Evolutionary conservation across 108 stramenopile genomes (phyloP).

Genomic region (Chaetoceros tenuissimus): DNA sequence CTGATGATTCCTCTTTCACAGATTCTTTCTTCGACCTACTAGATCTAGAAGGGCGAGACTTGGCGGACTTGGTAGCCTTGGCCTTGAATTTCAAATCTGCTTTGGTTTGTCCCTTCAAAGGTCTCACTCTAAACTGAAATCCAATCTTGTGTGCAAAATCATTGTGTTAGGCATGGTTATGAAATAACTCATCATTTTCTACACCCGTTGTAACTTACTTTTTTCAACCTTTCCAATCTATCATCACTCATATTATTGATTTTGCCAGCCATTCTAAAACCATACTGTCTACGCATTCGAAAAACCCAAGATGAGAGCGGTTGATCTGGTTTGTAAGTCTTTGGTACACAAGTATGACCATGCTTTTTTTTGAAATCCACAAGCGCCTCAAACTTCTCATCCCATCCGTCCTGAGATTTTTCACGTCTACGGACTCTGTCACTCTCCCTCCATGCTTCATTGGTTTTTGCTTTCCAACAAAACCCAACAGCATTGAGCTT

Average conservation of each 20-base stretch:
- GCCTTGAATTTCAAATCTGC: no score
- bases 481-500: not conserved
- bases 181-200: no score
- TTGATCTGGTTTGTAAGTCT: not conserved
- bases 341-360: conserved; percentile 11
- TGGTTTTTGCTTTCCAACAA: not conserved
- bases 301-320: conserved; percentile 31
- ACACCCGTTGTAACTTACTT: no score
- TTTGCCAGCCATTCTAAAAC: conserved; percentile 20
- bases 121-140: no score
- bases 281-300: conserved; percentile 39
- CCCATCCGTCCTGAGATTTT: not conserved
- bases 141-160: no score
- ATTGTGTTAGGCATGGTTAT: no score
- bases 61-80: no score
- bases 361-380: not conserved
- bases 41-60: no score
- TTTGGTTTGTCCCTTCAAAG: no score
- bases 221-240: conserved; percentile 23
- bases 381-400: not conserved
- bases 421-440: not conserved
- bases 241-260: conserved; percentile 37
- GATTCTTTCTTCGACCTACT: no score
- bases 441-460: not conserved
- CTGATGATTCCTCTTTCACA: no score